Percentiles rank a stretch among this genome's conserved stretches.
Conservation (phyloP, 805 yeast genomes). For the Wickerhamiella slavikovae region DNA sequence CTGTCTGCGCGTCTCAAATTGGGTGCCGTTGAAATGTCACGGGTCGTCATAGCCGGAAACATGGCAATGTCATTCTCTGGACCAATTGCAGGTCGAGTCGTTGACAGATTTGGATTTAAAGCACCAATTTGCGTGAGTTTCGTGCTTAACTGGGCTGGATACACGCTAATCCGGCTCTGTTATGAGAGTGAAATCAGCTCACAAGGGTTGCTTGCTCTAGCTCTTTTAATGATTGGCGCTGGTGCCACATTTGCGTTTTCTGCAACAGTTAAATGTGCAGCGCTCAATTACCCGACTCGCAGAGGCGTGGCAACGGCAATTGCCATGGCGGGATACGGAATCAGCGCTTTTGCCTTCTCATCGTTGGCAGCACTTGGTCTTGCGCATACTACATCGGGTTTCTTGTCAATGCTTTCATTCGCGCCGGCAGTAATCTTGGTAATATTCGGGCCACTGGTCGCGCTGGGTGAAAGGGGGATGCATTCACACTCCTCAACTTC, state of each 20-base stretch:
- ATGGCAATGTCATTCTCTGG: slow-evolving; percentile 46
- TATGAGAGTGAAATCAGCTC: slow-evolving; percentile 21
- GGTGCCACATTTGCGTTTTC: slow-evolving; percentile 51
- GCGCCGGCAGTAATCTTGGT: slow-evolving; percentile 28
- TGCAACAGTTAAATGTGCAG: slow-evolving; percentile 53
- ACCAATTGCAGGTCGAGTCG: slow-evolving; percentile 44
- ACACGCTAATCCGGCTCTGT: slow-evolving; percentile 31
- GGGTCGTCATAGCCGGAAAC: slow-evolving; percentile 46
- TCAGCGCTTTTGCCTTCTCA: slow-evolving; percentile 51
- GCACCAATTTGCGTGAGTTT: slow-evolving; percentile 32
- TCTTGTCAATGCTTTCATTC: slow-evolving; percentile 26
- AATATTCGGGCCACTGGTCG: slow-evolving; percentile 10
- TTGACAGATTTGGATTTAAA: slow-evolving; percentile 42
- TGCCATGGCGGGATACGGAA: slow-evolving; percentile 56
- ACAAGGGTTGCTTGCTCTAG: slow-evolving; percentile 23
- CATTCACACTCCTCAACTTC: neutral
- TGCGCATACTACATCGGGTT: slow-evolving; percentile 37
- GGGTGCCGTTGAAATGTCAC: slow-evolving; percentile 40
- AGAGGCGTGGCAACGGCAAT: slow-evolving; percentile 59
- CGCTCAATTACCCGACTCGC: slow-evolving; percentile 41
- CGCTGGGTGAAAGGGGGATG: neutral
- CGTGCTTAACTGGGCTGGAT: slow-evolving; percentile 29
- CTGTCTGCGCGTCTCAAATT: slow-evolving; percentile 36
- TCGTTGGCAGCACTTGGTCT: slow-evolving; percentile 29
- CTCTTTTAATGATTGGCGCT: slow-evolving; percentile 36